Evolutionary conservation across 495 filamentous ascomycete genomes (phyloP).

Genomic region (Collariella sp.): DNA sequence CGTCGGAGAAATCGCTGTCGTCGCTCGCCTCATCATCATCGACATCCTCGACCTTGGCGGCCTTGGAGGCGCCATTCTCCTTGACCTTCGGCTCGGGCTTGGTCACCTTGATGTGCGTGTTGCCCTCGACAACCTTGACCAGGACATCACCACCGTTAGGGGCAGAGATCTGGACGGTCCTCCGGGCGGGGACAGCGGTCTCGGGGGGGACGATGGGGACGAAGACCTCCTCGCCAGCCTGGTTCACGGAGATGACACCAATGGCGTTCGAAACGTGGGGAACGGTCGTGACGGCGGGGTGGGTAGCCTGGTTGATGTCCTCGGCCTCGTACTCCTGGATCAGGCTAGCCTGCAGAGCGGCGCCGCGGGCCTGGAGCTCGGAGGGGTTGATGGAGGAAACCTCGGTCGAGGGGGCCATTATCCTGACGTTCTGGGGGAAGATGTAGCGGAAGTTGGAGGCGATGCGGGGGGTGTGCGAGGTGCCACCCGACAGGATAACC

Average conservation of each 20-base stretch:
- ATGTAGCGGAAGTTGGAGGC: conserved; percentile 62
- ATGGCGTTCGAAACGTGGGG: conserved; percentile 83
- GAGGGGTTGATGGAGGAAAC: conserved; percentile 81
- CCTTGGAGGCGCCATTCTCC: conserved; percentile 47
- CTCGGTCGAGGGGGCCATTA: conserved; percentile 74
- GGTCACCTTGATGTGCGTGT: conserved; percentile 79
- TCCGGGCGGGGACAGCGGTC: conserved; percentile 82
- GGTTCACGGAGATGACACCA: conserved; percentile 68
- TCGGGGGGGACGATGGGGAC: conserved; percentile 68
- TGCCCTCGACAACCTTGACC: conserved; percentile 77
- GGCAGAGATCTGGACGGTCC: conserved; percentile 64
- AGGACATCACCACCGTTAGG: conserved; percentile 80
- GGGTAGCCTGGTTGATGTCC: conserved; percentile 91
- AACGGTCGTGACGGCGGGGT: conserved; percentile 89
- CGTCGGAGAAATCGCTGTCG: conserved; percentile 53
- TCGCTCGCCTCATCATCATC: conserved; percentile 43
- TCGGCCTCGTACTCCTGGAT: conserved; percentile 86
- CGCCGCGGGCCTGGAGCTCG: conserved; percentile 79
- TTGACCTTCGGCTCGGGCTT: conserved; percentile 72
- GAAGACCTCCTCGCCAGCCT: conserved; percentile 57
- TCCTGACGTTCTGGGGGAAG: conserved; percentile 71
- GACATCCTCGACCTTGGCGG: conserved; percentile 35
- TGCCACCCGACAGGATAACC: conserved; percentile 88
- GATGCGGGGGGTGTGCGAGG: conserved; percentile 88
- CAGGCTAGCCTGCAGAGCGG: conserved; percentile 88